Conservation (phyloP, 2,329 filamentous ascomycete species). For the Penicillium janthinellum region DNA sequence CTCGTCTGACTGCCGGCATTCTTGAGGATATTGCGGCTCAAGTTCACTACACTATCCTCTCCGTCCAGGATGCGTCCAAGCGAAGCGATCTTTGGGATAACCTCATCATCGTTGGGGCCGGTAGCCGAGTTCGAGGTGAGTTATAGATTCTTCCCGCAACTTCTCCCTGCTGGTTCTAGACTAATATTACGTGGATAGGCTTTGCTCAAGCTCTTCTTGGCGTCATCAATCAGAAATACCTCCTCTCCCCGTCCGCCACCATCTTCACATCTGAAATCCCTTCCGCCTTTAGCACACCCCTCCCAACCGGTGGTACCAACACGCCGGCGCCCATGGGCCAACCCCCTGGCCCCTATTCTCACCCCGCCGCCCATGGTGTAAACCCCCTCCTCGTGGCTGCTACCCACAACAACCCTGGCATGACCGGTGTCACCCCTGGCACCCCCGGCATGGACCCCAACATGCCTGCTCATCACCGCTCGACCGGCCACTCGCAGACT, state of each 20-base stretch:
- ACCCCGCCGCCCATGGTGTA: constrained; percentile 64
- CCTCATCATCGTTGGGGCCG: constrained; percentile 88
- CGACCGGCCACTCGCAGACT: constrained; percentile 69
- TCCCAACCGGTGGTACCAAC: constrained; percentile 87
- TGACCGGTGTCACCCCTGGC: constrained; percentile 36
- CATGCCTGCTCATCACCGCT: constrained; percentile 51
- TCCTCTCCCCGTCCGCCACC: constrained; percentile 89
- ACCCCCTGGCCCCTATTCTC: constrained; percentile 54
- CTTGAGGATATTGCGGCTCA: constrained; percentile 82
- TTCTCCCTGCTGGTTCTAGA: too few species aligned
- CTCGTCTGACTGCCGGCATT: constrained; percentile 58
- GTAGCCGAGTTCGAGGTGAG: constrained; percentile 64
- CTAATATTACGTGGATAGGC: constrained; percentile 54
- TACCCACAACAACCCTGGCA: constrained; percentile 56
- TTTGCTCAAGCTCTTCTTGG: constrained; percentile 87
- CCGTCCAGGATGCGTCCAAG: constrained; percentile 81
- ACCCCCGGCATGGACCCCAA: constrained; percentile 40
- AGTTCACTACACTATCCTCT: constrained; percentile 80
- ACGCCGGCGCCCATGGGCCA: constrained; percentile 59
- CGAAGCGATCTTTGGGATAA: constrained; percentile 89
- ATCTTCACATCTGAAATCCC: constrained; percentile 98
- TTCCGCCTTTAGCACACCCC: constrained; percentile 87
- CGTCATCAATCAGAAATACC: constrained; percentile 76
- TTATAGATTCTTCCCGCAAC: neutral
- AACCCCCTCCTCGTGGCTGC: constrained; percentile 92